Conservation (phyloP, 129 eudicot genomes). For the Silybum marianum region DNA sequence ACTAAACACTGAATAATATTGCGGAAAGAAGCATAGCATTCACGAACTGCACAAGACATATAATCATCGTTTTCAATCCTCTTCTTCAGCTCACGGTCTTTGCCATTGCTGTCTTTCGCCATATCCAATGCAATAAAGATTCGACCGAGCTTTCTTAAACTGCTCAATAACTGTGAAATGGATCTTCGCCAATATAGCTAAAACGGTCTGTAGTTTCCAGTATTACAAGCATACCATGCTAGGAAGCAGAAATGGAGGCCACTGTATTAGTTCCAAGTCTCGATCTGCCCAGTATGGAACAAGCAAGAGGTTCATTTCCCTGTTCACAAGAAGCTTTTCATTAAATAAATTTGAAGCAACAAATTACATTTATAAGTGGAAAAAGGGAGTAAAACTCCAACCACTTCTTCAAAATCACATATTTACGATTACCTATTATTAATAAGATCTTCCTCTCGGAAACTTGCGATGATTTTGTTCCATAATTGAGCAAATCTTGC, state of each 20-base stretch:
- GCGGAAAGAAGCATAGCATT: constrained; percentile 89
- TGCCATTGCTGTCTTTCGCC: too few relatives aligned
- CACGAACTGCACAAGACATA: constrained; percentile 96
- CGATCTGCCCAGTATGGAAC: constrained; percentile 99
- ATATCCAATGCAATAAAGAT: constrained; percentile 92
- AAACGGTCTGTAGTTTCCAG: not conserved
- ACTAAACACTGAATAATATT: constrained; percentile 70
- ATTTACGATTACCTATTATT: constrained; percentile 53
- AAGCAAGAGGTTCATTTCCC: constrained; percentile 99
- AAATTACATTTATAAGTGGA: not conserved
- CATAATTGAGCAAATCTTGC: constrained; percentile 98
- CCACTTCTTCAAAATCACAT: constrained; percentile 1
- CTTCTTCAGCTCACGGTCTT: too few relatives aligned
- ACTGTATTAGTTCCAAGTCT: constrained; percentile 75
- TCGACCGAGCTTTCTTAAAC: not conserved
- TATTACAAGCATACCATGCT: constrained; percentile 68
- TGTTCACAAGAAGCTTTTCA: constrained; percentile 28
- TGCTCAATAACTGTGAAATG: not conserved
- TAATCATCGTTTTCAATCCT: constrained; percentile 61
- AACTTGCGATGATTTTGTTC: constrained; percentile 94
- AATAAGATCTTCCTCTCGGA: constrained; percentile 95
- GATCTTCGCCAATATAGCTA: not conserved
- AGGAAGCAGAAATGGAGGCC: constrained; percentile 99
- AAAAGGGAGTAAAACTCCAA: too few relatives aligned
- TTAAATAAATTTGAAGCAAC: not conserved